Evolutionary conservation across 352 stramenopile genomes (phyloP).

Genomic region (Globisporangium radiosum): DNA sequence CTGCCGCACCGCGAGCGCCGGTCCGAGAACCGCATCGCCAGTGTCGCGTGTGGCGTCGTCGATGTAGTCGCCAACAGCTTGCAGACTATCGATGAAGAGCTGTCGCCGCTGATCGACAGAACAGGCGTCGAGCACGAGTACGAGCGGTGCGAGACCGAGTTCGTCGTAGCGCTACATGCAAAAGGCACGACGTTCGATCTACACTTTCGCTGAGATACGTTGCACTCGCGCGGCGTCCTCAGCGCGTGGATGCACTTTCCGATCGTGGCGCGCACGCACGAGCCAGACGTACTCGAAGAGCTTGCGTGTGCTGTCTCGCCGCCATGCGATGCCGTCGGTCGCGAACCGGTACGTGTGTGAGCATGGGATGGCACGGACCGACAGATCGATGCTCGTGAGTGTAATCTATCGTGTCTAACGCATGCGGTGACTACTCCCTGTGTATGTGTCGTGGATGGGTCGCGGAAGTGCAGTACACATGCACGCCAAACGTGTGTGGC

Average conservation of each 20-base stretch:
- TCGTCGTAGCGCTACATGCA: constrained; percentile 40
- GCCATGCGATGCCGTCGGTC: constrained; percentile 37
- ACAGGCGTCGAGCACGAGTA: not conserved
- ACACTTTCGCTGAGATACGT: constrained; percentile 65
- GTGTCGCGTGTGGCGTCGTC: constrained; percentile 11
- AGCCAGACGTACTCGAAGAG: constrained; percentile 56
- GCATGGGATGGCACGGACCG: not conserved
- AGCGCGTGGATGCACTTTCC: constrained; percentile 43
- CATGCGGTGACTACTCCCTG: too few relatives aligned
- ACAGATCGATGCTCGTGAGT: too few relatives aligned
- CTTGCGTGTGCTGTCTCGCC: constrained; percentile 40
- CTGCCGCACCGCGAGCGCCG: constrained; percentile 28
- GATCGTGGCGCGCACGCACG: constrained; percentile 46
- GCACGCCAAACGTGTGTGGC: constrained; percentile 48
- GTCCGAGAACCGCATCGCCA: constrained; percentile 8
- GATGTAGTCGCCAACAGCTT: not conserved
- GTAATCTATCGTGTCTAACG: too few relatives aligned
- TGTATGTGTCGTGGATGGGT: too few relatives aligned
- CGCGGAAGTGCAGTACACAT: constrained; percentile 26
- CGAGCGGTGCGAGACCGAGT: constrained; percentile 8
- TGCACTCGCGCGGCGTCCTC: constrained; percentile 65
- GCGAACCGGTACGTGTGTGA: constrained; percentile 29
- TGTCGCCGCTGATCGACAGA: too few relatives aligned
- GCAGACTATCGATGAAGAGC: too few relatives aligned
- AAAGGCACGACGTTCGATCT: constrained; percentile 65